phyloP scores from a whole-genome alignment of 73 alveolate species.

The Durusdinium trenchii region DNA sequence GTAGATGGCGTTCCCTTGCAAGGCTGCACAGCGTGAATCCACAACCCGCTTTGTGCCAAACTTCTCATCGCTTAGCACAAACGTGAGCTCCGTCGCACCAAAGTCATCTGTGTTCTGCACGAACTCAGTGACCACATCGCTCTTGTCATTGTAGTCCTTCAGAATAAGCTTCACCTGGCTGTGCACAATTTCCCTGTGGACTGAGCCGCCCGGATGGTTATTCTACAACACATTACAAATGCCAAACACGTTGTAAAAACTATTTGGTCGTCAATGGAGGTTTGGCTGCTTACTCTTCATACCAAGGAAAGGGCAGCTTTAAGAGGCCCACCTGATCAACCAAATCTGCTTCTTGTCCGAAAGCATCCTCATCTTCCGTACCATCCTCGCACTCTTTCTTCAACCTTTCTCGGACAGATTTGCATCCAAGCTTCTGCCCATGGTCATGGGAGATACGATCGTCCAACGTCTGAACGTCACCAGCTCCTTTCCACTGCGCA shows the following conservation, averaged over 20 bases:
- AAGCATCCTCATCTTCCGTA: slow-evolving; percentile 14
- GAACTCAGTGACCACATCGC: slow-evolving; percentile 59
- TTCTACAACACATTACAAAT: too few species aligned
- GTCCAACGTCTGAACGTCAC: background rate
- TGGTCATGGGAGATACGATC: background rate
- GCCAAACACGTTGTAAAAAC: too few species aligned
- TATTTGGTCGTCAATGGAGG: too few species aligned
- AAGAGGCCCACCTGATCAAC: slow-evolving; percentile 46
- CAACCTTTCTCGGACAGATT: slow-evolving; percentile 19
- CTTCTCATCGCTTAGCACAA: background rate
- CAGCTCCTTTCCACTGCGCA: slow-evolving; percentile 30
- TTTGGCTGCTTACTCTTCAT: too few species aligned
- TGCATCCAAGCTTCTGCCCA: slow-evolving; percentile 24
- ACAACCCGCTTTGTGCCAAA: slow-evolving; percentile 8
- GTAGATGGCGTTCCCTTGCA: slow-evolving; percentile 89
- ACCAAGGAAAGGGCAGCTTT: too few species aligned
- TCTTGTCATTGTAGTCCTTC: slow-evolving; percentile 29
- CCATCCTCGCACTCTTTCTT: slow-evolving; percentile 51
- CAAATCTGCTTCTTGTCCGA: slow-evolving; percentile 61
- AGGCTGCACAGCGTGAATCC: slow-evolving; percentile 18
- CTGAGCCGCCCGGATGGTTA: too few species aligned
- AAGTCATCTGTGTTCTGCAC: slow-evolving; percentile 70
- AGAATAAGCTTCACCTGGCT: background rate
- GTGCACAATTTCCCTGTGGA: too few species aligned
- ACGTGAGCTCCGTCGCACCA: slow-evolving; percentile 28